A percentile compares a stretch with the other conserved stretches of the same genome.
Conservation (phyloP, 805 yeast species). For the Wickerhamiella azyma region DNA sequence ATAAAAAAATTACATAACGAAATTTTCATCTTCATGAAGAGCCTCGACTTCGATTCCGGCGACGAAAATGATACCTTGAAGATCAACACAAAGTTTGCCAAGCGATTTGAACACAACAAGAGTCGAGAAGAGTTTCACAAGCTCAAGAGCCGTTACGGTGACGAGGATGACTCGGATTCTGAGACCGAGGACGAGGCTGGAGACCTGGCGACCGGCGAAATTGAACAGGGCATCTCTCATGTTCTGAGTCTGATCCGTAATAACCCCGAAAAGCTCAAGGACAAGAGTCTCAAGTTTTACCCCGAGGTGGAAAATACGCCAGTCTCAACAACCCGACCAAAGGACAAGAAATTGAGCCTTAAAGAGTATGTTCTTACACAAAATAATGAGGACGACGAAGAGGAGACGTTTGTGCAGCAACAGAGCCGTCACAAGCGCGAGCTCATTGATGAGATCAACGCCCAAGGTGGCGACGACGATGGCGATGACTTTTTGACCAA, state of each 20-base stretch:
- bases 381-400: slow-evolving; percentile 38
- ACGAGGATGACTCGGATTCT: slow-evolving; percentile 25
- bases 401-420: slow-evolving; percentile 41
- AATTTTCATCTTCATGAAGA: slow-evolving; percentile 1
- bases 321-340: slow-evolving; percentile 10
- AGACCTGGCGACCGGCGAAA: slow-evolving; percentile 71
- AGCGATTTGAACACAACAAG: slow-evolving; percentile 23
- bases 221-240: slow-evolving; percentile 62
- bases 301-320: slow-evolving; percentile 41
- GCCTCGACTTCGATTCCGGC: background rate
- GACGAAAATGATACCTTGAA: slow-evolving; percentile 1
- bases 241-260: slow-evolving; percentile 63
- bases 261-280: slow-evolving; percentile 45
- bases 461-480: slow-evolving; percentile 31
- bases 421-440: slow-evolving; percentile 63
- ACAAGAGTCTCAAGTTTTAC: slow-evolving; percentile 62
- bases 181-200: slow-evolving; percentile 91
- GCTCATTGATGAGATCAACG: slow-evolving; percentile 50
- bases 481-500: slow-evolving; percentile 41
- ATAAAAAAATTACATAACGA: background rate
- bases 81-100: slow-evolving; percentile 16
- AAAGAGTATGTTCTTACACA: slow-evolving; percentile 77
- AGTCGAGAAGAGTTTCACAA: slow-evolving; percentile 23
- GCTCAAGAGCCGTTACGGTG: slow-evolving; percentile 21
- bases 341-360: slow-evolving; percentile 64